These are phyloP conservation scores for Jasminum sambac DNA, from an alignment of 257 asterid species.

Conservation along the genomic window DNA sequence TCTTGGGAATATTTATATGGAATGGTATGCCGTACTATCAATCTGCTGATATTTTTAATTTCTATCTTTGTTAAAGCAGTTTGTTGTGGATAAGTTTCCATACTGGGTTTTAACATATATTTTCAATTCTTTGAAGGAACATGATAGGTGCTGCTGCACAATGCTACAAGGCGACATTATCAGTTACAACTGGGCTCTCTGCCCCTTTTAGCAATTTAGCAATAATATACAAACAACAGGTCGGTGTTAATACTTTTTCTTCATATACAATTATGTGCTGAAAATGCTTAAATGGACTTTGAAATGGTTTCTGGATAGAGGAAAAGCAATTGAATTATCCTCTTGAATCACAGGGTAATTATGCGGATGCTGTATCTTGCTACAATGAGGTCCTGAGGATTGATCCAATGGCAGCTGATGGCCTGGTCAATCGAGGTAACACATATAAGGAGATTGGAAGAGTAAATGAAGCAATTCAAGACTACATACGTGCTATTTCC, in stretches of 20 bases:
- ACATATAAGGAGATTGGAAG: constrained; percentile 96
- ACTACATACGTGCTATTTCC: constrained; percentile 77
- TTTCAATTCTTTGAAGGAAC: constrained; percentile 56
- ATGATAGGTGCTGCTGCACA: constrained; percentile 96
- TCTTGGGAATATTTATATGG: constrained; percentile 98
- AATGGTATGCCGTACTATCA: constrained; percentile 59
- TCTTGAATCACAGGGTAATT: constrained; percentile 70
- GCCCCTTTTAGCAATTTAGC: constrained; percentile 97
- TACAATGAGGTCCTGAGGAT: constrained; percentile 92
- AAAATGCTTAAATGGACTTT: constrained; percentile 18
- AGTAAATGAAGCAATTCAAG: constrained; percentile 92
- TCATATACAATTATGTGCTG: neutral
- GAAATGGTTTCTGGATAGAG: constrained; percentile 1
- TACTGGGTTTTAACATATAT: constrained; percentile 20
- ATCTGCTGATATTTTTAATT: constrained; percentile 6
- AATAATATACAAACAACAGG: constrained; percentile 96
- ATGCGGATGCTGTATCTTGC: constrained; percentile 95
- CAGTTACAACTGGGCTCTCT: constrained; percentile 91
- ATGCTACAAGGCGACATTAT: constrained; percentile 84
- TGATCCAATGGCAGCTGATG: constrained; percentile 97
- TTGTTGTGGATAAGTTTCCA: neutral
- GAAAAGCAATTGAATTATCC: neutral
- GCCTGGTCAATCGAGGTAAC: constrained; percentile 97
- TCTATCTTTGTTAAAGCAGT: constrained; percentile 5
- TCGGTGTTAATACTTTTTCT: constrained; percentile 18